phyloP scores from a whole-genome alignment of 73 alveolate genomes.

The Paramecium caudatum region DNA sequence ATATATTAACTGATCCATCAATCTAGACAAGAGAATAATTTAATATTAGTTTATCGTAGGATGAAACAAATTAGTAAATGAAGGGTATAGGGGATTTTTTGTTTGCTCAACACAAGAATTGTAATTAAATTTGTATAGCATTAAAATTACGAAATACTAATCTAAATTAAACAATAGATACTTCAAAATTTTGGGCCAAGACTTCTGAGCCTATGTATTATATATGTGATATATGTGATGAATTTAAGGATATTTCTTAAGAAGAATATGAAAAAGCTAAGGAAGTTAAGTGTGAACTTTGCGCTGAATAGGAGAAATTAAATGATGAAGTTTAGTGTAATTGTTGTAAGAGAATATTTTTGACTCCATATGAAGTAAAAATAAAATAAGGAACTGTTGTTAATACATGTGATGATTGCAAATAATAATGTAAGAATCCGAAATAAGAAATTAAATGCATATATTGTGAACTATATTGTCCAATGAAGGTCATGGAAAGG shows the following conservation, averaged over 20 bases:
- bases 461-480: not conserved
- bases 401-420: not conserved
- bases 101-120: not conserved
- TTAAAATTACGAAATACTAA: not conserved
- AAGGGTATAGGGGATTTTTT: not conserved
- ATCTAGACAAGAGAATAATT: not conserved
- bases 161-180: not conserved
- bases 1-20: conserved; percentile 66
- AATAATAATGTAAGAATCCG: not conserved
- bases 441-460: not conserved
- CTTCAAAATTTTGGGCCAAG: not conserved
- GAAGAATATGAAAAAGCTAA: not conserved
- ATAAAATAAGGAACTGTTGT: not conserved
- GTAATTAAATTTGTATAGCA: not conserved
- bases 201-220: not conserved
- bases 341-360: not conserved
- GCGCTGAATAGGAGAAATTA: not conserved
- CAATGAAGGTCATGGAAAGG: not conserved
- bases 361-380: not conserved
- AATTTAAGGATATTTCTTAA: not conserved
- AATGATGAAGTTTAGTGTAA: not conserved
- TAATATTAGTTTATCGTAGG: not conserved
- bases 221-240: conserved; percentile 37
- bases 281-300: not conserved
- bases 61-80: not conserved